A percentile compares a stretch with the other conserved stretches of the same genome.
These are phyloP conservation scores for Nyssa sinensis DNA, from an alignment of 148 eudicot species.

Conservation along the genomic window DNA sequence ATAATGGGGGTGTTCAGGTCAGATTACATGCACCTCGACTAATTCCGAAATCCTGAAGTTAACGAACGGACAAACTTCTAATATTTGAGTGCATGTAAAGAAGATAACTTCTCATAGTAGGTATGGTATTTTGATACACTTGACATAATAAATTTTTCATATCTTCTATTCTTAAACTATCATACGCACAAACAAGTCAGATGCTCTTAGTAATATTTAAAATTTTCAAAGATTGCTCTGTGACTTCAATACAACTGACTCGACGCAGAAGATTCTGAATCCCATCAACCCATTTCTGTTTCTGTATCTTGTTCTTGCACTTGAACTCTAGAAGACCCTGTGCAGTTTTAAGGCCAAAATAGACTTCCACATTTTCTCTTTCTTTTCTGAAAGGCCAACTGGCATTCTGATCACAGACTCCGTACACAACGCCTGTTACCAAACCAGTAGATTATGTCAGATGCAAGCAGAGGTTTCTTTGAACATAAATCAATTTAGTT, in stretches of 20 bases:
- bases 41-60: too few species aligned
- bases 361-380: slow-evolving; percentile 53
- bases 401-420: slow-evolving; percentile 56
- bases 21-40: too few species aligned
- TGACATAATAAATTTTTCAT: too few species aligned
- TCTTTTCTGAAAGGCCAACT: slow-evolving; percentile 59
- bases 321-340: slow-evolving; percentile 85
- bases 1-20: too few species aligned
- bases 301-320: slow-evolving; percentile 74
- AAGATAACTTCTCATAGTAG: too few species aligned
- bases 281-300: slow-evolving; percentile 81
- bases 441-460: not conserved
- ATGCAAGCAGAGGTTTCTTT: not conserved
- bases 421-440: slow-evolving; percentile 80
- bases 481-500: not conserved
- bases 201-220: slow-evolving; percentile 22
- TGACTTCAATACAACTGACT: slow-evolving; percentile 34
- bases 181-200: not conserved
- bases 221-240: slow-evolving; percentile 40
- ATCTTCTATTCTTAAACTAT: not conserved
- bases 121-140: too few species aligned
- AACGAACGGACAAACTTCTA: too few species aligned
- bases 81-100: too few species aligned
- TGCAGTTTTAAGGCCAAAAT: slow-evolving; percentile 77
- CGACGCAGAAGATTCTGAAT: slow-evolving; percentile 54